Conservation (phyloP, 768 basidiomycete species). For the Lactifluus piperatus region DNA sequence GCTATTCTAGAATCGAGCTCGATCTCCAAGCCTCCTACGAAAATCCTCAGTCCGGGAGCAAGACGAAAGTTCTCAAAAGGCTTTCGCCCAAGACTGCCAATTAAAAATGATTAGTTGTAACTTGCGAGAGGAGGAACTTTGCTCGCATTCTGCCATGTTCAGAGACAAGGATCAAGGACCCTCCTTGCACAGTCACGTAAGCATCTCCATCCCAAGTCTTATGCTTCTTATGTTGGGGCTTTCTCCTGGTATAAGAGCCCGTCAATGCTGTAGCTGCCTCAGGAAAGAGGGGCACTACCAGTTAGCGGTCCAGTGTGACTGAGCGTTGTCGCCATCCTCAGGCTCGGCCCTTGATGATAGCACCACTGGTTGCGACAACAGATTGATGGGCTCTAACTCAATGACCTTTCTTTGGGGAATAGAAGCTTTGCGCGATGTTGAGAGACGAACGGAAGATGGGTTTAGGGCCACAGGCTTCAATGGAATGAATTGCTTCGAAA, state of each 20-base stretch:
- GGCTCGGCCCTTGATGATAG: conserved; percentile 8
- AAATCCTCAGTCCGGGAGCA: conserved; percentile 35
- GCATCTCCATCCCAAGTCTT: conserved; percentile 84
- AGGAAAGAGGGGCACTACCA: conserved; percentile 37
- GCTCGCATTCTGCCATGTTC: conserved; percentile 65
- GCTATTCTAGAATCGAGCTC: conserved; percentile 47
- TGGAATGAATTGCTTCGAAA: conserved; percentile 27
- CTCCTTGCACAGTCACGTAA: conserved; percentile 43
- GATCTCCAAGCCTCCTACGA: conserved; percentile 52
- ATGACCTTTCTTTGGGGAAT: conserved; percentile 26
- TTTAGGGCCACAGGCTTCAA: conserved; percentile 26
- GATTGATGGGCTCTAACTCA: conserved; percentile 33
- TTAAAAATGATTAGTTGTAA: background rate
- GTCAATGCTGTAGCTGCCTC: background rate
- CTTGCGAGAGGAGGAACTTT: background rate
- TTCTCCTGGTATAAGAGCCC: conserved; percentile 44
- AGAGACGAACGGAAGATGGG: conserved; percentile 21
- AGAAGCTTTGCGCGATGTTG: conserved; percentile 21
- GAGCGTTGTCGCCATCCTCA: conserved; percentile 13
- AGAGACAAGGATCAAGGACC: conserved; percentile 51
- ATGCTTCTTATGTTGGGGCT: conserved; percentile 64
- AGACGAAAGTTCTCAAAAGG: conserved; percentile 51
- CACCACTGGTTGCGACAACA: conserved; percentile 6
- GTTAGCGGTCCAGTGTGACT: conserved; percentile 58
- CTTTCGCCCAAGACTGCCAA: conserved; percentile 48